Percentiles rank a stretch among this genome's conserved stretches.
These are phyloP conservation scores for Lomentospora prolificans DNA, from an alignment of 2,329 filamentous ascomycete genomes.

Conservation along the genomic window DNA sequence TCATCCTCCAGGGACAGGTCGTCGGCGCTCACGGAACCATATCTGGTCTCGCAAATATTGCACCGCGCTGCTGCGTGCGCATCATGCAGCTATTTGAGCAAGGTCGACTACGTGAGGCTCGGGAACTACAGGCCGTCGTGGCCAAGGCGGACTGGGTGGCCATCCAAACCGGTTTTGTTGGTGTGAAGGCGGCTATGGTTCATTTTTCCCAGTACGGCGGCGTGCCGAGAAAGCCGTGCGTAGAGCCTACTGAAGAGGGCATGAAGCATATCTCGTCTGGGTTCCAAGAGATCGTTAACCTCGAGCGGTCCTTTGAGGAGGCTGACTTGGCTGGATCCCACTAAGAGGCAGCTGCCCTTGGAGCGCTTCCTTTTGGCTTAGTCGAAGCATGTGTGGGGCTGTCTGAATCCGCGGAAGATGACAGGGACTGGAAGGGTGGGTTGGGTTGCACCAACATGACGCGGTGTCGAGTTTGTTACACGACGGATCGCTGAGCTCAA, in stretches of 20 bases:
- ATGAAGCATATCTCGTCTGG: slow-evolving; percentile 24
- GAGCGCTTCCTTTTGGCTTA: background rate
- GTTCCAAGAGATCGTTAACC: slow-evolving; percentile 23
- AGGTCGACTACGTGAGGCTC: slow-evolving; percentile 23
- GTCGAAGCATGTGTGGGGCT: background rate
- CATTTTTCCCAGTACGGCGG: slow-evolving; percentile 29
- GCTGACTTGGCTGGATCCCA: background rate
- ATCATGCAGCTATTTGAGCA: slow-evolving; percentile 24
- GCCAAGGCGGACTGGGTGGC: slow-evolving; percentile 36
- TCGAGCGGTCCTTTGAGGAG: slow-evolving; percentile 16
- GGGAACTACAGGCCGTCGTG: slow-evolving; percentile 28
- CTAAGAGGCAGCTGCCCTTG: background rate
- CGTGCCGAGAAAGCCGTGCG: slow-evolving; percentile 29
- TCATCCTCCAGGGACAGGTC: slow-evolving; percentile 29
- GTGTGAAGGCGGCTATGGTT: slow-evolving; percentile 35
- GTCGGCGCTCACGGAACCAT: slow-evolving; percentile 31
- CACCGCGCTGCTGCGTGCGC: slow-evolving; percentile 24
- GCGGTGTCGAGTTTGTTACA: too few species aligned
- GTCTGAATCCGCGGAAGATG: background rate
- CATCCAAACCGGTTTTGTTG: slow-evolving; percentile 37
- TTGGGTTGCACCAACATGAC: background rate
- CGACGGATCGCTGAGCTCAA: background rate
- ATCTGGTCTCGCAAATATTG: slow-evolving; percentile 29
- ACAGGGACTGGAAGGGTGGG: background rate
- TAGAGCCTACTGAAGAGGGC: slow-evolving; percentile 22